phyloP scores from a whole-genome alignment of 2,329 filamentous ascomycete genomes.

The Thelonectria olida region DNA sequence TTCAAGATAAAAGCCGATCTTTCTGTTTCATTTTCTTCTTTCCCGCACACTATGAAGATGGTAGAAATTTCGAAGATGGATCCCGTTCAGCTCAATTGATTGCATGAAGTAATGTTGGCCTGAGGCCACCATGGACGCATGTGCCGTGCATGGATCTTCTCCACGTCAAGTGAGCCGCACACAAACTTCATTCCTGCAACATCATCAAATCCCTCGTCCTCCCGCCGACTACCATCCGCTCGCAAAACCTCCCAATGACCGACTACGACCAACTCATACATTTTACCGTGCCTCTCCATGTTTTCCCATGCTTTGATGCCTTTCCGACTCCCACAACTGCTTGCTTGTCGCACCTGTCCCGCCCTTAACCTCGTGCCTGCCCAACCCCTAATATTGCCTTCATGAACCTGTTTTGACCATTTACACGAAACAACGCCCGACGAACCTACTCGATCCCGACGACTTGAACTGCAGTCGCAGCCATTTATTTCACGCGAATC shows the following conservation, averaged over 20 bases:
- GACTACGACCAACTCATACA: not conserved
- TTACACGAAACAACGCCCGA: not conserved
- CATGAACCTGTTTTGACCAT: not conserved
- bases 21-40: too few species aligned
- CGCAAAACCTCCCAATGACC: not conserved
- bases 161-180: slow-evolving; percentile 25
- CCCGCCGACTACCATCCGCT: not conserved
- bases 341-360: not conserved
- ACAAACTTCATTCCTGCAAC: slow-evolving; percentile 33
- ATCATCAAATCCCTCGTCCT: slow-evolving; percentile 14
- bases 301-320: not conserved
- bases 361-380: too few species aligned
- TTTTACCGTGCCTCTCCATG: not conserved
- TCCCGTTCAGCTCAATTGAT: too few species aligned
- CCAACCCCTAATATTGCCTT: not conserved
- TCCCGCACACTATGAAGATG: not conserved
- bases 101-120: not conserved
- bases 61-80: not conserved
- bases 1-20: not conserved
- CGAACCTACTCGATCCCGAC: not conserved
- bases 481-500: not conserved
- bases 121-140: not conserved
- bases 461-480: not conserved
- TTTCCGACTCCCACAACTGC: not conserved
- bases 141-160: slow-evolving; percentile 17